Percentiles rank a stretch among this genome's conserved stretches.
These are phyloP conservation scores for Pseudocercospora eumusae DNA, from an alignment of 2,329 filamentous ascomycete genomes.

Conservation along the genomic window DNA sequence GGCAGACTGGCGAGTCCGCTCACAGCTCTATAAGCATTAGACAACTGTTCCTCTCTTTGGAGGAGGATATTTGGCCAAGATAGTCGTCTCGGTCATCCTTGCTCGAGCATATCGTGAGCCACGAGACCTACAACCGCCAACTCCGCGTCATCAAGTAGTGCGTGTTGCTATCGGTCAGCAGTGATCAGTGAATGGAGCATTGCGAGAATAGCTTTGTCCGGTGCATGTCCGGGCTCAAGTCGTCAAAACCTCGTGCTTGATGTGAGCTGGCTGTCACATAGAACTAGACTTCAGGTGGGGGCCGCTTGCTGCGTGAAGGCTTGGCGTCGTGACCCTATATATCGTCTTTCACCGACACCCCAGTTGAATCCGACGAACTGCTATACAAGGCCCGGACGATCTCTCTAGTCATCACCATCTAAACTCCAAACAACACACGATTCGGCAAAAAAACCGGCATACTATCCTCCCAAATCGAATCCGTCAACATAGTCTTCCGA, in stretches of 20 bases:
- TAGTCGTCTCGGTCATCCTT: not conserved
- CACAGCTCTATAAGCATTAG: not conserved
- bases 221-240: not conserved
- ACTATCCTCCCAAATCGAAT: constrained; percentile 22
- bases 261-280: not conserved
- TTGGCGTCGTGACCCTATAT: not conserved
- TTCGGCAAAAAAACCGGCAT: constrained; percentile 23
- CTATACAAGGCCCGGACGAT: too few relatives aligned
- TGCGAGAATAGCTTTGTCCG: not conserved
- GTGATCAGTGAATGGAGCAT: not conserved
- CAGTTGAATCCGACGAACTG: too few relatives aligned
- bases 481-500: constrained; percentile 20
- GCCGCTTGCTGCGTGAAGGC: not conserved
- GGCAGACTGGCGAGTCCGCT: not conserved
- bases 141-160: not conserved
- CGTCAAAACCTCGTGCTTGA: not conserved
- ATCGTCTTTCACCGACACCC: too few relatives aligned
- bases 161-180: not conserved
- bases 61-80: not conserved
- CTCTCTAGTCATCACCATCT: too few relatives aligned
- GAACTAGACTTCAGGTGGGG: too few relatives aligned
- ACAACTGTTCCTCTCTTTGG: not conserved
- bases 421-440: constrained; percentile 12
- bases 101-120: too few relatives aligned
- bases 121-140: not conserved